These are phyloP conservation scores for Amorphotheca resinae DNA, from an alignment of 495 filamentous ascomycete genomes.

Conservation along the genomic window DNA sequence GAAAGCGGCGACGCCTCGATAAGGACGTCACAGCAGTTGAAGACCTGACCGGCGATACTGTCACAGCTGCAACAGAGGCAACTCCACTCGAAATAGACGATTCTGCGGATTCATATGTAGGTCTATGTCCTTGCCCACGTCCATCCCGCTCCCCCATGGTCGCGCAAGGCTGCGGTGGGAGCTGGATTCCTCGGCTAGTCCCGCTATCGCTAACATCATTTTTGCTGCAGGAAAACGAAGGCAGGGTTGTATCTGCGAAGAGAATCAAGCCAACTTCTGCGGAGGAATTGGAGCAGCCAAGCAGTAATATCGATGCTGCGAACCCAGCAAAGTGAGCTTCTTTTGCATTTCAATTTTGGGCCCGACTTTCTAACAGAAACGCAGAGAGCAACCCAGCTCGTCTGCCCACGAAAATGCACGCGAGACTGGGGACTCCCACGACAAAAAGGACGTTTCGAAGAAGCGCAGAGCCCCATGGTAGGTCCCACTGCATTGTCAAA, in stretches of 20 bases:
- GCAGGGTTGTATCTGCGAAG: slow-evolving; percentile 7
- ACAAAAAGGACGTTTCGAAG: neutral
- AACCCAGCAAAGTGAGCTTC: neutral
- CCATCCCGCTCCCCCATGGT: neutral
- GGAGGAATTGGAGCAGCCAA: neutral
- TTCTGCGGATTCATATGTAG: slow-evolving; percentile 1
- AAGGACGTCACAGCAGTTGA: neutral
- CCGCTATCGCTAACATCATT: slow-evolving; percentile 1
- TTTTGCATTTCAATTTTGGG: neutral
- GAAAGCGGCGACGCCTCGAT: neutral
- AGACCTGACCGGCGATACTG: neutral
- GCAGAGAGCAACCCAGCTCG: neutral
- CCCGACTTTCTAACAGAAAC: neutral
- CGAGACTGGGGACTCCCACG: neutral
- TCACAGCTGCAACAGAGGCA: neutral
- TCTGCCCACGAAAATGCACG: neutral
- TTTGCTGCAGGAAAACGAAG: slow-evolving; percentile 8
- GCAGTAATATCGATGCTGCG: neutral
- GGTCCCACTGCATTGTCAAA: neutral
- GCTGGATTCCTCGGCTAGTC: neutral
- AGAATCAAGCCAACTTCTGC: slow-evolving; percentile 2
- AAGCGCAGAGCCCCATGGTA: neutral
- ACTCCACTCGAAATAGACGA: neutral
- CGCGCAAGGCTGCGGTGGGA: neutral
- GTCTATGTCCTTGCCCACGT: neutral